These are phyloP conservation scores for Ramularia endophylla DNA, from an alignment of 2,329 filamentous ascomycete genomes.

Conservation along the genomic window DNA sequence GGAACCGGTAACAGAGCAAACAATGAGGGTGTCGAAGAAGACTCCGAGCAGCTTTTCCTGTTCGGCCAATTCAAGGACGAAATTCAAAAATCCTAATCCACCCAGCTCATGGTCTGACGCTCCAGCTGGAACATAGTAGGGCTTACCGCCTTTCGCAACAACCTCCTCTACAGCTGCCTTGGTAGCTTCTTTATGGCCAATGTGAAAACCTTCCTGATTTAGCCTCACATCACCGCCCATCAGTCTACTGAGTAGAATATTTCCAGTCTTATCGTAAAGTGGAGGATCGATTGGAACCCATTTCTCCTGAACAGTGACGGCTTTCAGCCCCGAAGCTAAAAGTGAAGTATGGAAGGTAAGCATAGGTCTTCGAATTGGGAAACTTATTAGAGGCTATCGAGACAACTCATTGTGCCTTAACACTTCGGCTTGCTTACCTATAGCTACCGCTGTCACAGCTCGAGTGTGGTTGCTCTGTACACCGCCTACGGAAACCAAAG, in stretches of 20 bases:
- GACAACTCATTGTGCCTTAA: no score
- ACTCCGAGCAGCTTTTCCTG: slow-evolving; percentile 58
- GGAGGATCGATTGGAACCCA: slow-evolving; percentile 28
- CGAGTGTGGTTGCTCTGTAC: slow-evolving; percentile 36
- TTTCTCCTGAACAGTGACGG: slow-evolving; percentile 27
- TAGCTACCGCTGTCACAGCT: slow-evolving; percentile 31
- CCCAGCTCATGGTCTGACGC: slow-evolving; percentile 65
- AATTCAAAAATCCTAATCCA: slow-evolving; percentile 63
- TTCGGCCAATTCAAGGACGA: slow-evolving; percentile 61
- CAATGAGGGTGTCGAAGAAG: slow-evolving; percentile 61
- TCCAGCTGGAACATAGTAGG: slow-evolving; percentile 67
- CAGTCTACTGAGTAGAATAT: slow-evolving; percentile 62
- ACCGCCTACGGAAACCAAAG: slow-evolving; percentile 33
- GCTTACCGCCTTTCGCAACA: slow-evolving; percentile 48
- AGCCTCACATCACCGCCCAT: slow-evolving; percentile 49
- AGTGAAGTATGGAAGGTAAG: no score
- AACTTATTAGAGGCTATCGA: no score
- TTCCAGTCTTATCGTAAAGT: slow-evolving; percentile 50
- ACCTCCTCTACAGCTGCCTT: slow-evolving; percentile 51
- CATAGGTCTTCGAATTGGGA: no score
- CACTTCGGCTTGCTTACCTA: no score
- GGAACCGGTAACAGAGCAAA: slow-evolving; percentile 63
- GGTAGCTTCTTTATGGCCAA: slow-evolving; percentile 56
- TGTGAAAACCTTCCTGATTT: slow-evolving; percentile 57
- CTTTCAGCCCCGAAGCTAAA: slow-evolving; percentile 28